A percentile compares a stretch with the other conserved stretches of the same genome.
These are phyloP conservation scores for Vitis rupestris DNA, from an alignment of 164 flowering plant genomes.

Conservation along the genomic window DNA sequence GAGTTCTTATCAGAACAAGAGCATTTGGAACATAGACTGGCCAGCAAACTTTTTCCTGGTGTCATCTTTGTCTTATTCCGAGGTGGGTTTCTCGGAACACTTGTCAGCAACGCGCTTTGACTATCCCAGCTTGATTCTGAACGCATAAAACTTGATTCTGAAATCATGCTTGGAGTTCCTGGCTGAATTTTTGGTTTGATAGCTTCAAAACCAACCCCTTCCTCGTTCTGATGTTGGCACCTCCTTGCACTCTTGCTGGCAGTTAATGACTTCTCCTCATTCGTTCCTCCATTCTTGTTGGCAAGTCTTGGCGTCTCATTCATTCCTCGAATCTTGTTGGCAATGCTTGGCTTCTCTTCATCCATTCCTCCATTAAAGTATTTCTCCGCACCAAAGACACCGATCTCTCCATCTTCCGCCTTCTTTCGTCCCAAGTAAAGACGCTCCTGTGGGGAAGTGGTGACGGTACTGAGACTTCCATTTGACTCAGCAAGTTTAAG, in stretches of 20 bases:
- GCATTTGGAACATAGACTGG: slow-evolving; percentile 39
- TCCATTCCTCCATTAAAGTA: slow-evolving; percentile 63
- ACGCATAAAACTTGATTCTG: slow-evolving; percentile 52
- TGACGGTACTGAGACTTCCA: slow-evolving; percentile 4
- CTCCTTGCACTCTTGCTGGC: neutral
- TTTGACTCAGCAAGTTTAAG: slow-evolving; percentile 31
- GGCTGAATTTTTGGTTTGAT: slow-evolving; percentile 20
- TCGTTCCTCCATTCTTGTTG: neutral
- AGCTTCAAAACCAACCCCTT: neutral
- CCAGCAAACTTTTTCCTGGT: slow-evolving; percentile 37
- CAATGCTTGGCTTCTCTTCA: neutral
- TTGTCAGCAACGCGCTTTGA: slow-evolving; percentile 50
- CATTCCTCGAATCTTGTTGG: neutral
- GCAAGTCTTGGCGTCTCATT: neutral
- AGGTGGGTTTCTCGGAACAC: slow-evolving; percentile 8
- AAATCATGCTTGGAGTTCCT: slow-evolving; percentile 48
- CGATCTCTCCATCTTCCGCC: slow-evolving; percentile 58
- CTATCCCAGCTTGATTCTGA: slow-evolving; percentile 84
- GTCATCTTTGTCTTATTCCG: slow-evolving; percentile 17
- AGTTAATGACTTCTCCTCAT: no score
- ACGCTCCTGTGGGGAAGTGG: slow-evolving; percentile 8
- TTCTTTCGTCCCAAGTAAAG: slow-evolving; percentile 21
- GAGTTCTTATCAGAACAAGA: slow-evolving; percentile 45
- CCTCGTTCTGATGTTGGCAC: slow-evolving; percentile 20
- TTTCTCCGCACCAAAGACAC: slow-evolving; percentile 69